A percentile compares a stretch with the other conserved stretches of the same genome.
Evolutionary conservation across 1,139 yeast species (phyloP).

Genomic region (Magnusiomyces suaveolens): DNA sequence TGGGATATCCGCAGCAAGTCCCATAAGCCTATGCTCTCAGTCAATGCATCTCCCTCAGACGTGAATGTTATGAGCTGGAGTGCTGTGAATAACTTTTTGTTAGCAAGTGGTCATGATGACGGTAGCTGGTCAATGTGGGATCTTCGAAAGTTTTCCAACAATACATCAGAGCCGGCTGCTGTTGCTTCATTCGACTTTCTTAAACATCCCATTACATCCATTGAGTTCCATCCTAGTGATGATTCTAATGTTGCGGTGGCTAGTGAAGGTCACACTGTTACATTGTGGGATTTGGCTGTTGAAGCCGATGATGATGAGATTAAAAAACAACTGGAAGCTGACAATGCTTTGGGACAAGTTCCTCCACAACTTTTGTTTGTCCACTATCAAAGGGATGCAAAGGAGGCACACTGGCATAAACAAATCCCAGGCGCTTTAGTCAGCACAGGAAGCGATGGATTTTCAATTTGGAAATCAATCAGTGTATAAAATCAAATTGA

Average conservation of each 20-base stretch:
- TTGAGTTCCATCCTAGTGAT: conserved; percentile 89
- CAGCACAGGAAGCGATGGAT: conserved; percentile 92
- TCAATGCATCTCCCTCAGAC: conserved; percentile 71
- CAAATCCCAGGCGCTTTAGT: conserved; percentile 95
- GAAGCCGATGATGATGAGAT: conserved; percentile 96
- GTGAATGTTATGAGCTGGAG: conserved; percentile 97
- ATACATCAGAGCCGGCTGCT: conserved; percentile 38
- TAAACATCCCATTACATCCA: conserved; percentile 83
- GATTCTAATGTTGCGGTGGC: conserved; percentile 93
- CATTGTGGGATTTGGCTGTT: conserved; percentile 93
- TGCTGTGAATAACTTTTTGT: conserved; percentile 68
- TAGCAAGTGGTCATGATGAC: conserved; percentile 96
- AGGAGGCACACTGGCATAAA: conserved; percentile 95
- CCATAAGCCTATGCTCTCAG: conserved; percentile 82
- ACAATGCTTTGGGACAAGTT: conserved; percentile 50
- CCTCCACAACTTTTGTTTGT: conserved; percentile 95
- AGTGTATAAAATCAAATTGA: no score
- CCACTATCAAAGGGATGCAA: conserved; percentile 96
- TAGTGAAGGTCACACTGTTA: conserved; percentile 92
- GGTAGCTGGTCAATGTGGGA: conserved; percentile 99
- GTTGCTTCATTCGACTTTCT: conserved; percentile 91
- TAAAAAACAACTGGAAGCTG: conserved; percentile 62
- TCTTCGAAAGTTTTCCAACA: conserved; percentile 63
- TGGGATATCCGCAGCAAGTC: conserved; percentile 96
- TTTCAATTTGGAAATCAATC: conserved; percentile 92